Evolutionary conservation across 352 stramenopile species (phyloP).

Genomic region (Phytophthora aleatoria): DNA sequence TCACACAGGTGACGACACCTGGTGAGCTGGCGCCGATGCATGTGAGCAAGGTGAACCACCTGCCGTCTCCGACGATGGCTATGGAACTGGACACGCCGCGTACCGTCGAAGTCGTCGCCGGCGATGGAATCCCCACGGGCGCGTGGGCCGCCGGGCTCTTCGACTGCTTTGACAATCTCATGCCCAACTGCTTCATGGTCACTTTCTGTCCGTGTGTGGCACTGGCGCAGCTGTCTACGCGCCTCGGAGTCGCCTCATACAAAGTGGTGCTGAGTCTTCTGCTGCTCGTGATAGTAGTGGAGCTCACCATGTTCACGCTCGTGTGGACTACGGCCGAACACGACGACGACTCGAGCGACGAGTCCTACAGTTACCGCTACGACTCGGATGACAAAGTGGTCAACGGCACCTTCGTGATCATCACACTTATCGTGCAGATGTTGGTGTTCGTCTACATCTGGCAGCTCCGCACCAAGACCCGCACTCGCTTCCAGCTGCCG

Average conservation of each 20-base stretch:
- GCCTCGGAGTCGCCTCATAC: constrained; percentile 44
- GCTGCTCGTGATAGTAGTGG: constrained; percentile 29
- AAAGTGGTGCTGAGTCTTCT: constrained; percentile 28
- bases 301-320: constrained; percentile 28
- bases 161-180: constrained; percentile 46
- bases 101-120: constrained; percentile 20
- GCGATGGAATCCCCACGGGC: constrained; percentile 34
- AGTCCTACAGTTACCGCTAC: constrained; percentile 16
- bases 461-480: constrained; percentile 49
- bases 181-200: constrained; percentile 63
- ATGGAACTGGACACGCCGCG: constrained; percentile 37
- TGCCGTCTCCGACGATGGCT: constrained; percentile 28
- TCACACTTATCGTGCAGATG: constrained; percentile 31
- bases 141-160: constrained; percentile 47
- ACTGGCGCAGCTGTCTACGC: constrained; percentile 50
- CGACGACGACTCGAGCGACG: constrained; percentile 24
- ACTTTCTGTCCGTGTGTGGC: constrained; percentile 52
- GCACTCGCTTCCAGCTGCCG: constrained; percentile 47
- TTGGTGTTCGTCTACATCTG: constrained; percentile 42
- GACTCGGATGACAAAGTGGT: constrained; percentile 5
- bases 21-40: constrained; percentile 12
- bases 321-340: constrained; percentile 25
- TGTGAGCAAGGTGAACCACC: constrained; percentile 22
- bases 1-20: constrained; percentile 31
- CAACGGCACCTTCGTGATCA: constrained; percentile 30